These are phyloP conservation scores for Fermentozyma sake DNA, from an alignment of 1,139 yeast species.

Conservation along the genomic window DNA sequence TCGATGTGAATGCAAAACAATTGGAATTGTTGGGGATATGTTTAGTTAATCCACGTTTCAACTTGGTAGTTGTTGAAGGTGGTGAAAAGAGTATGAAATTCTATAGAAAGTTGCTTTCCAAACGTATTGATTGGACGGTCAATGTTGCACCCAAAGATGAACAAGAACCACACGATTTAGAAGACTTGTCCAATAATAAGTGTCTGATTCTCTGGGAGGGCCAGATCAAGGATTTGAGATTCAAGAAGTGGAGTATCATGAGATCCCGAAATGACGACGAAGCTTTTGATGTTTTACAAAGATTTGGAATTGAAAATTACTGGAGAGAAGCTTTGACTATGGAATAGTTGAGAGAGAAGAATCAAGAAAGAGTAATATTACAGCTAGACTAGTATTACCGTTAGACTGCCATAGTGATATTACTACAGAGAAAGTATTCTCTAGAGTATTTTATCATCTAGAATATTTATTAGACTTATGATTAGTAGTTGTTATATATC, in stretches of 20 bases:
- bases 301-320: slow-evolving; percentile 54
- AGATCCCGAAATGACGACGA: slow-evolving; percentile 50
- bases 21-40: slow-evolving; percentile 59
- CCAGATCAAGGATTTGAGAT: slow-evolving; percentile 47
- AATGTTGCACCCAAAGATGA: slow-evolving; percentile 25
- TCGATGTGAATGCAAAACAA: slow-evolving; percentile 78
- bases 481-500: too few relatives aligned
- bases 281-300: slow-evolving; percentile 45
- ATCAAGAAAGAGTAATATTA: too few relatives aligned
- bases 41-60: slow-evolving; percentile 39
- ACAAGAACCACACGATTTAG: slow-evolving; percentile 5
- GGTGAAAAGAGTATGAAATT: slow-evolving; percentile 55
- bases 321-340: slow-evolving; percentile 48
- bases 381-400: too few relatives aligned
- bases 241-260: slow-evolving; percentile 60
- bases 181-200: slow-evolving; percentile 44
- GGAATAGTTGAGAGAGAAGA: too few relatives aligned
- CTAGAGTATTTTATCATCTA: too few relatives aligned
- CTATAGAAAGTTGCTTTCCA: slow-evolving; percentile 57
- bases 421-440: too few relatives aligned
- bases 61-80: slow-evolving; percentile 71
- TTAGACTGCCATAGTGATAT: too few relatives aligned
- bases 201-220: slow-evolving; percentile 77
- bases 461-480: too few relatives aligned
- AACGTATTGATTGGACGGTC: slow-evolving; percentile 70